Evolutionary conservation across 768 basidiomycete species (phyloP).

Genomic region (Amanita inopinata): DNA sequence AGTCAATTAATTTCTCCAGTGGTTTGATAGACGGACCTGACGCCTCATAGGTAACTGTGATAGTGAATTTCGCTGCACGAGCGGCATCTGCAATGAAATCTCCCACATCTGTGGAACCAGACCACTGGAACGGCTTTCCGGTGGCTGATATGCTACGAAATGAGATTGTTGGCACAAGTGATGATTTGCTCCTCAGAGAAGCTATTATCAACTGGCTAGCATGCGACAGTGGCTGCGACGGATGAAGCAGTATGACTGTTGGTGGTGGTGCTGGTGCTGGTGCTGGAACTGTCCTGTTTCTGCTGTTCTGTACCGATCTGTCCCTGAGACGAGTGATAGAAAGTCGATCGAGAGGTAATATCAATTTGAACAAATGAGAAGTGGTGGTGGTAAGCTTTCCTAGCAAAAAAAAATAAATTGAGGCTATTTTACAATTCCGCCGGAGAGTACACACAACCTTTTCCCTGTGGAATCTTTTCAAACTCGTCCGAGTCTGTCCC

Average conservation of each 20-base stretch:
- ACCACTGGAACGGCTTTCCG: slow-evolving; percentile 41
- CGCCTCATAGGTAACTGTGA: slow-evolving; percentile 26
- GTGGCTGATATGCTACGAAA: slow-evolving; percentile 31
- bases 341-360: slow-evolving; percentile 34
- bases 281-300: slow-evolving; percentile 6
- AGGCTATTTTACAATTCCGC: background rate
- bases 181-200: slow-evolving; percentile 20
- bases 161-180: slow-evolving; percentile 28
- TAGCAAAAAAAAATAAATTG: slow-evolving; percentile 12
- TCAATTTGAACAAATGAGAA: slow-evolving; percentile 57
- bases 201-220: slow-evolving; percentile 46
- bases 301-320: no score
- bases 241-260: slow-evolving; percentile 56
- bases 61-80: slow-evolving; percentile 40
- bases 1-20: no score
- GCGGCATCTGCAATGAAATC: slow-evolving; percentile 61
- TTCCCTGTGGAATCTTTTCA: slow-evolving; percentile 9
- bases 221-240: slow-evolving; percentile 61
- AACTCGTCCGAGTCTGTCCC: slow-evolving; percentile 12
- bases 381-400: slow-evolving; percentile 55
- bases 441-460: background rate
- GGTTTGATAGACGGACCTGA: background rate
- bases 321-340: slow-evolving; percentile 15
- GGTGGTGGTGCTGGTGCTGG: slow-evolving; percentile 19
- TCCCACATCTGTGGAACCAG: slow-evolving; percentile 51